Evolutionary conservation across 1,284 basidiomycete genomes (phyloP).

Genomic region (Polyporus tsugae): DNA sequence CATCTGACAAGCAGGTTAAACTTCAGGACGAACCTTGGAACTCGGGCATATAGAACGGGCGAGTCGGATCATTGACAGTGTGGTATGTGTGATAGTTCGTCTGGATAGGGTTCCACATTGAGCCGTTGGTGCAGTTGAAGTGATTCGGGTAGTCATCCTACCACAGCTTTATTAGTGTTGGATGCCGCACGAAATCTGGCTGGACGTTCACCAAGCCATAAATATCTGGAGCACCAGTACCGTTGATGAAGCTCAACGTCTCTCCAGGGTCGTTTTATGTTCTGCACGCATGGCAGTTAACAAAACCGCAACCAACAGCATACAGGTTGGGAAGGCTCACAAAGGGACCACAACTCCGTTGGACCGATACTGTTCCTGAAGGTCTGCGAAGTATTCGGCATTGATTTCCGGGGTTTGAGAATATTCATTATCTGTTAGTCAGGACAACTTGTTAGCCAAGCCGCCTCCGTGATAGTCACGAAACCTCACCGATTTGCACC

Average conservation of each 20-base stretch:
- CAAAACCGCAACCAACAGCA: no score
- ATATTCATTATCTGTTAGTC: constrained; percentile 76
- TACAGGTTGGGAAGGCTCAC: constrained; percentile 22
- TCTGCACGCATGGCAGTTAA: constrained; percentile 20
- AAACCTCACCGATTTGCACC: constrained; percentile 67
- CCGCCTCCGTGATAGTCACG: constrained; percentile 14
- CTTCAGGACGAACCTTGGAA: constrained; percentile 43
- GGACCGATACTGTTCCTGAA: constrained; percentile 62
- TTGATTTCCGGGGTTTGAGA: constrained; percentile 49
- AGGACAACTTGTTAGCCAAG: no score
- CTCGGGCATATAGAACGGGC: constrained; percentile 73
- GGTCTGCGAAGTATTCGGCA: constrained; percentile 64
- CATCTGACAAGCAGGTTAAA: background rate
- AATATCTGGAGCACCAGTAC: constrained; percentile 64
- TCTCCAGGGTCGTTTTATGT: constrained; percentile 77
- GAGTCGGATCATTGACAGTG: constrained; percentile 59
- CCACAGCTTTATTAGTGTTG: background rate
- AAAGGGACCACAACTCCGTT: constrained; percentile 73
- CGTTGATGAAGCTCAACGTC: constrained; percentile 72
- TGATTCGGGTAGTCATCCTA: constrained; percentile 75
- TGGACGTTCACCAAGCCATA: constrained; percentile 52
- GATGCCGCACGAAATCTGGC: background rate
- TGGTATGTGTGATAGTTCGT: constrained; percentile 70
- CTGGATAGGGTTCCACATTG: constrained; percentile 64
- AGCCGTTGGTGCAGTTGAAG: constrained; percentile 74